Percentiles rank a stretch among this genome's conserved stretches.
phyloP scores from a whole-genome alignment of 2,329 filamentous ascomycete genomes.

The Venturia oleaginea region DNA sequence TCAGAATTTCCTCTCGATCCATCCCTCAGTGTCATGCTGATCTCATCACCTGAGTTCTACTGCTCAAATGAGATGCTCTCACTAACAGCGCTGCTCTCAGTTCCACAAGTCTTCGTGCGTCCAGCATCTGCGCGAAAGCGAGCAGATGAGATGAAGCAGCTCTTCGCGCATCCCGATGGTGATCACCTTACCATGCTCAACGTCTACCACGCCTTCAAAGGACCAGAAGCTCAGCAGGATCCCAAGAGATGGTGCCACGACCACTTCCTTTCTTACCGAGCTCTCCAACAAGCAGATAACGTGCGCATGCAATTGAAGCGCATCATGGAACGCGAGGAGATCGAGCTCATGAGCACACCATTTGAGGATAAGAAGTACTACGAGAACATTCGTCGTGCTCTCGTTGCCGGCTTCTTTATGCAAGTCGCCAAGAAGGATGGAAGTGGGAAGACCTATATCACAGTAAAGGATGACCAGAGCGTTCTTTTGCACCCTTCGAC shows the following conservation, averaged over 20 bases:
- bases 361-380: slow-evolving; percentile 98
- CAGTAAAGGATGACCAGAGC: slow-evolving; percentile 91
- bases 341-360: slow-evolving; percentile 79
- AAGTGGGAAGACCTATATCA: slow-evolving; percentile 82
- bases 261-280: slow-evolving; percentile 84
- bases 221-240: slow-evolving; percentile 58
- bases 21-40: slow-evolving; percentile 91
- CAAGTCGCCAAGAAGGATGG: slow-evolving; percentile 92
- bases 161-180: slow-evolving; percentile 86
- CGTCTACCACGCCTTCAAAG: slow-evolving; percentile 95
- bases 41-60: slow-evolving; percentile 94
- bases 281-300: slow-evolving; percentile 86
- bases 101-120: slow-evolving; percentile 87
- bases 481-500: slow-evolving; percentile 92
- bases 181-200: slow-evolving; percentile 96
- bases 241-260: slow-evolving; percentile 92
- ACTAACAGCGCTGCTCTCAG: slow-evolving; percentile 85
- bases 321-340: slow-evolving; percentile 88
- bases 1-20: slow-evolving; percentile 96
- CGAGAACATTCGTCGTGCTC: slow-evolving; percentile 85
- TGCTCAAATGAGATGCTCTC: slow-evolving; percentile 98
- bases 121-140: slow-evolving; percentile 78
- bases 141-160: slow-evolving; percentile 93
- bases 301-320: slow-evolving; percentile 85
- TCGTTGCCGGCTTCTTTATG: slow-evolving; percentile 98